A percentile compares a stretch with the other conserved stretches of the same genome.
Evolutionary conservation across 257 asterid genomes (phyloP).

Genomic region (Fraxinus excelsior): DNA sequence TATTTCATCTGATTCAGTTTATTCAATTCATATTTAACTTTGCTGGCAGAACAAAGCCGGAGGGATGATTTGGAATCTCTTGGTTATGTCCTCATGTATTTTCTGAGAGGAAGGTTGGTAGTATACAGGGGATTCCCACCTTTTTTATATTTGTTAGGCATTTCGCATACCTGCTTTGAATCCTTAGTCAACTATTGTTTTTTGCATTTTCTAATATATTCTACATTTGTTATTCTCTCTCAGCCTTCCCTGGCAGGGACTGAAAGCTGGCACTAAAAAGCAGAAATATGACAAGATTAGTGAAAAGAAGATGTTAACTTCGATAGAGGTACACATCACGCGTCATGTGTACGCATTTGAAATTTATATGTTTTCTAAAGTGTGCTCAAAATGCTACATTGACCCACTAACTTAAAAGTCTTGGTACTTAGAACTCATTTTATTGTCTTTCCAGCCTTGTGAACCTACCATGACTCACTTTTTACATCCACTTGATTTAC

Average conservation of each 20-base stretch:
- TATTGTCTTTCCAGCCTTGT: not conserved
- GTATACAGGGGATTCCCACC: not conserved
- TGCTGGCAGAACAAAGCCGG: constrained; percentile 31
- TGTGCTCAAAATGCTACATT: constrained; percentile 1
- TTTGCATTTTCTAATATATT: not conserved
- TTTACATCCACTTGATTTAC: not conserved
- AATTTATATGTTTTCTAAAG: not conserved
- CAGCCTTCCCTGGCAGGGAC: constrained; percentile 39
- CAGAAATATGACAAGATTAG: constrained; percentile 34
- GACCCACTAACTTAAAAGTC: not conserved
- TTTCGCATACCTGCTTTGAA: not conserved
- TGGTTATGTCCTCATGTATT: constrained; percentile 34
- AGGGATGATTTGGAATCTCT: constrained; percentile 36
- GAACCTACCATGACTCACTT: not conserved
- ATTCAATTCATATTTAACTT: constrained; percentile 8
- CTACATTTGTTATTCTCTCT: constrained; percentile 9
- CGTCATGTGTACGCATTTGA: not conserved
- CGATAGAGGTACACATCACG: constrained; percentile 27
- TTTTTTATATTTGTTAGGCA: not conserved
- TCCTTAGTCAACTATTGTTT: not conserved
- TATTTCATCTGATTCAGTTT: not conserved
- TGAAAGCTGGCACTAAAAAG: constrained; percentile 32
- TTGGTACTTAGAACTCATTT: not conserved
- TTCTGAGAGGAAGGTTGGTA: constrained; percentile 35
- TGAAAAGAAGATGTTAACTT: constrained; percentile 31